Base-by-base conservation (phyloP, 2,329 filamentous ascomycete genomes). In the Zymoseptoria tritici region DNA sequence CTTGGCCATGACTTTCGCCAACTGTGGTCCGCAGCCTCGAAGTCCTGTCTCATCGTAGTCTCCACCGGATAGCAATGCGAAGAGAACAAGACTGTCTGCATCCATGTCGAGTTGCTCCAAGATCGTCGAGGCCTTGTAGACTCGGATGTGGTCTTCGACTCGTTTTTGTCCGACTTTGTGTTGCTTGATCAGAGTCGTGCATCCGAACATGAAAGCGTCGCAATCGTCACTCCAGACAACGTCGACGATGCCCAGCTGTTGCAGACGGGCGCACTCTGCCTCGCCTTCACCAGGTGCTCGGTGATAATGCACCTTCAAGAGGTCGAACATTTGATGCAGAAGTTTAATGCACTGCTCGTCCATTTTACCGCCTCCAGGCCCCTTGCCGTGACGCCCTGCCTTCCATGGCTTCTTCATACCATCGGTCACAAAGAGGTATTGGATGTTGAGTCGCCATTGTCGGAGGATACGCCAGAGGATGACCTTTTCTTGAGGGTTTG, bases 401-500 rank as follows among this genome's bases (percentile, higher is more conserved):
- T 66, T 62, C 22, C 52, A 51, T 0, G 74, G 73, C 59, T 71
- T 77, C 16, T 77, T 75, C 9, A 78, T 72, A 0, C 82, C 81
- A 59, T 84, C 82, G 61, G 82, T 83, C 2, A 85, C 77, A 58
- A 84, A 83, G 6, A 83, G 64, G 1, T 80, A 73, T 49, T 81
- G 76, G 5, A 85, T 78, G 16, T 81, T 77, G 5, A 80, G 73
- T 20, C 75, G 75, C 24, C 81, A 72, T 1, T 83, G 74, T 4
- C 76, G 74, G 54, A 79, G 67, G 60, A 81, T 70, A 6, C 75
- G 72, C 62, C 70, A 75, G 31, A 78, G 70, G 53, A 78, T 75
- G 3, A 64, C 62, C 57, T 77, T 78, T 61, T 78, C 76, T 11
- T 76, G 71, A 3, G 76, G 75, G 60, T 76, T 76, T 22, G 72